These are phyloP conservation scores for Cutaneotrichosporon cavernicola DNA, from an alignment of 1,284 basidiomycete species.

Conservation along the genomic window DNA sequence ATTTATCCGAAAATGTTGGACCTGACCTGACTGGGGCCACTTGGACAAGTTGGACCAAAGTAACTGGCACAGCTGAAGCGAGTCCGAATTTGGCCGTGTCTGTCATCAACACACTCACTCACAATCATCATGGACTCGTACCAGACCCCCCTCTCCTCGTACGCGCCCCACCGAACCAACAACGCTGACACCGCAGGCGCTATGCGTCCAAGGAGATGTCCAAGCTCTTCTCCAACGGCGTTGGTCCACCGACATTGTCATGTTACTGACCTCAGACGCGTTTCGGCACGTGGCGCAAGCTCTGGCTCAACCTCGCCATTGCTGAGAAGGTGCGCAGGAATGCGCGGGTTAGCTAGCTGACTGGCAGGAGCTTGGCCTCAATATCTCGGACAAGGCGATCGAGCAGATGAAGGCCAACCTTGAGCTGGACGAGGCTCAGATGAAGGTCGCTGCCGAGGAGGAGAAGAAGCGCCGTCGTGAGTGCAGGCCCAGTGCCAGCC, in stretches of 20 bases:
- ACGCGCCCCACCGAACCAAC: constrained; percentile 17
- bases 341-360: neutral
- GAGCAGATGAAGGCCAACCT: constrained; percentile 91
- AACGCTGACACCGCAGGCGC: constrained; percentile 60
- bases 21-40: neutral
- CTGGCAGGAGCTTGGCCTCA: constrained; percentile 73
- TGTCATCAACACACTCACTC: neutral
- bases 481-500: constrained; percentile 14
- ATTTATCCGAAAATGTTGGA: constrained; percentile 13
- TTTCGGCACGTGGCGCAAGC: constrained; percentile 92
- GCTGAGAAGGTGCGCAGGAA: constrained; percentile 68
- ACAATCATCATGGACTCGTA: constrained; percentile 54
- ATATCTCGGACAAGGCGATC: constrained; percentile 86
- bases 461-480: constrained; percentile 89
- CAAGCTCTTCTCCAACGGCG: constrained; percentile 86
- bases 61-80: too few species aligned
- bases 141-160: constrained; percentile 58
- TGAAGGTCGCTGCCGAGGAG: constrained; percentile 85
- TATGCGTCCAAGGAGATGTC: constrained; percentile 99
- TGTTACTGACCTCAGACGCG: constrained; percentile 65
- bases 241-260: constrained; percentile 47
- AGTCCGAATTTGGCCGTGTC: constrained; percentile 6
- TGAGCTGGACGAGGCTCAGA: constrained; percentile 85
- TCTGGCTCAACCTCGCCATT: constrained; percentile 95
- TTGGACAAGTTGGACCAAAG: neutral